Evolutionary conservation across 2,329 filamentous ascomycete species (phyloP).

Genomic region (Calonectria hawksworthii): DNA sequence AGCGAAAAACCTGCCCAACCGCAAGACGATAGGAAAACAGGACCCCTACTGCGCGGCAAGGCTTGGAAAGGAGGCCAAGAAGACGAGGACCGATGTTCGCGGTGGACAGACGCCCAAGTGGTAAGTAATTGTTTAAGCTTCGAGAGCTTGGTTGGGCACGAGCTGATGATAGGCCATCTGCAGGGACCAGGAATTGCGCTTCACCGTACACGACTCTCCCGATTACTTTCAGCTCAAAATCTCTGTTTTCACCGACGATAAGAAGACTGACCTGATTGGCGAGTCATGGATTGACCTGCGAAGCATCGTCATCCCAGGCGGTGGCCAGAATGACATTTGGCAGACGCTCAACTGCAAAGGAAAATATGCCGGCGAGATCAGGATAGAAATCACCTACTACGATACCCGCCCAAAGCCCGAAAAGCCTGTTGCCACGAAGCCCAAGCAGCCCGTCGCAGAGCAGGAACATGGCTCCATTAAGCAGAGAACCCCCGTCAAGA

Average conservation of each 20-base stretch:
- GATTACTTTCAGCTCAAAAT: slow-evolving; percentile 97
- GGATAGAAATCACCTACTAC: slow-evolving; percentile 97
- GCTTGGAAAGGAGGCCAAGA: slow-evolving; percentile 96
- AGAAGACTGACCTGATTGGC: slow-evolving; percentile 96
- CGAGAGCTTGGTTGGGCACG: background rate
- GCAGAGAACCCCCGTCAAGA: slow-evolving; percentile 77
- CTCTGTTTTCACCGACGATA: slow-evolving; percentile 98
- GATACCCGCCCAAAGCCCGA: slow-evolving; percentile 88
- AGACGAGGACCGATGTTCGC: slow-evolving; percentile 93
- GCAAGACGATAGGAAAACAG: slow-evolving; percentile 98
- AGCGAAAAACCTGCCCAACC: slow-evolving; percentile 96
- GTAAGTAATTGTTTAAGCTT: slow-evolving; percentile 62
- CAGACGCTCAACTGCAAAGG: slow-evolving; percentile 88
- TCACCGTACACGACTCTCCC: slow-evolving; percentile 94
- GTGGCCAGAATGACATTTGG: slow-evolving; percentile 96
- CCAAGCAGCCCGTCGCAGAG: slow-evolving; percentile 58
- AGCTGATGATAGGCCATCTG: slow-evolving; percentile 41
- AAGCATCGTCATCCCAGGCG: slow-evolving; percentile 84
- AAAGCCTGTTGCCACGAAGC: slow-evolving; percentile 69
- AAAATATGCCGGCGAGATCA: slow-evolving; percentile 95
- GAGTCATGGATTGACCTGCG: slow-evolving; percentile 91
- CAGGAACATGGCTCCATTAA: slow-evolving; percentile 56
- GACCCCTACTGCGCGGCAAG: slow-evolving; percentile 96
- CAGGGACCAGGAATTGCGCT: slow-evolving; percentile 98
- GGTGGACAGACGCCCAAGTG: slow-evolving; percentile 97